These are phyloP conservation scores for Cytospora schulzeri DNA, from an alignment of 2,329 filamentous ascomycete species.

Conservation along the genomic window DNA sequence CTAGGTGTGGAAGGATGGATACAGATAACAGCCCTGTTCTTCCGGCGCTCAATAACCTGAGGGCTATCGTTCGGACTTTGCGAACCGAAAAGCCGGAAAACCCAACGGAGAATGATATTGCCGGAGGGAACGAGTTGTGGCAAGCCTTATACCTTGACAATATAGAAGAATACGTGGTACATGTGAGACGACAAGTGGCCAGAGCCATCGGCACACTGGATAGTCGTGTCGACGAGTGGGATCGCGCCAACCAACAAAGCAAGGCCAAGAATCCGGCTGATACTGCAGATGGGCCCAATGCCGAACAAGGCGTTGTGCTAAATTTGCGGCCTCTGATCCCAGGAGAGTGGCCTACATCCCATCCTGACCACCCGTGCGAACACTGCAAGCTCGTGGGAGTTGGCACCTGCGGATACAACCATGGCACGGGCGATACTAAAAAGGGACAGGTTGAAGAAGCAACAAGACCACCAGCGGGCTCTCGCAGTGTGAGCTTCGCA, in stretches of 20 bases:
- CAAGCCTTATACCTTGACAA: neutral
- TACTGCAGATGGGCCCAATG: neutral
- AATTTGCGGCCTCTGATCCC: neutral
- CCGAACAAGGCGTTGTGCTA: neutral
- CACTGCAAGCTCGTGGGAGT: slow-evolving; percentile 13
- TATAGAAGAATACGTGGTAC: neutral
- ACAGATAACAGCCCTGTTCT: neutral
- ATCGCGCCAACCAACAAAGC: neutral
- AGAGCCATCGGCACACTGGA: neutral
- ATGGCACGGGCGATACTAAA: neutral
- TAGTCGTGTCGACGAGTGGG: neutral
- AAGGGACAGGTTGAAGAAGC: neutral
- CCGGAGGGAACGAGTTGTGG: neutral
- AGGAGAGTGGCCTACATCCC: slow-evolving; percentile 4
- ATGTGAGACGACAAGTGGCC: neutral
- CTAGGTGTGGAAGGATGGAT: neutral
- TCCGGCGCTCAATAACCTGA: neutral
- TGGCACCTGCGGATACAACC: slow-evolving; percentile 8
- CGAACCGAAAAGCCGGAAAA: neutral
- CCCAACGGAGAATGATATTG: neutral
- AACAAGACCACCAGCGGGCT: neutral
- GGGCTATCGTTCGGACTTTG: neutral
- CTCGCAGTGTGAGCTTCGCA: slow-evolving; percentile 21
- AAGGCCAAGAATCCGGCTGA: neutral
- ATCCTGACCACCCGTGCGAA: slow-evolving; percentile 11